Conservation (phyloP, 2,329 filamentous ascomycete genomes). For the Hymenoscyphus repandus region DNA sequence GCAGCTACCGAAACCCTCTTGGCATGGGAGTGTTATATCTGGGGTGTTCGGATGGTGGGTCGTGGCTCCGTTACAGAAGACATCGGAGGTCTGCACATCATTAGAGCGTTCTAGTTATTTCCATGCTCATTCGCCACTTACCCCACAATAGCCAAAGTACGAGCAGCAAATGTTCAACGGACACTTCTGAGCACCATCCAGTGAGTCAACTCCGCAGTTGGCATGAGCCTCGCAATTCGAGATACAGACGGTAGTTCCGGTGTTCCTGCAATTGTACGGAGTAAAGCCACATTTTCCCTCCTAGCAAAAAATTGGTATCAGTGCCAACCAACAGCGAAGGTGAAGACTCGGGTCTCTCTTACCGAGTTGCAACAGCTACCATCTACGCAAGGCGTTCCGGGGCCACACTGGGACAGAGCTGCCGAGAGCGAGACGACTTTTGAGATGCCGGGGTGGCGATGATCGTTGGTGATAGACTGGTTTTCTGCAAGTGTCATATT, state of each 20-base stretch:
- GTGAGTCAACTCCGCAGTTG: slow-evolving; percentile 29
- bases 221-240: slow-evolving; percentile 28
- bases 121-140: background rate
- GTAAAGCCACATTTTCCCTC: slow-evolving; percentile 22
- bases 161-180: slow-evolving; percentile 23
- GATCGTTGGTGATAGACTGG: slow-evolving; percentile 4
- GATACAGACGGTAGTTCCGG: slow-evolving; percentile 14
- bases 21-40: slow-evolving; percentile 23
- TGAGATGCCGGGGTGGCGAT: slow-evolving; percentile 1
- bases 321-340: no score
- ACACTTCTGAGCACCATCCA: slow-evolving; percentile 23
- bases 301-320: slow-evolving; percentile 1
- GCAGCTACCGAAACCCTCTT: slow-evolving; percentile 34
- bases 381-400: slow-evolving; percentile 14
- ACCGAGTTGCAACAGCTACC: slow-evolving; percentile 23
- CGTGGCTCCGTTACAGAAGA: slow-evolving; percentile 9
- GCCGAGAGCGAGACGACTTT: background rate
- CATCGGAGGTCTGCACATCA: slow-evolving; percentile 5
- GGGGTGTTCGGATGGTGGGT: background rate
- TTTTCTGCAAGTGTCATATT: slow-evolving; percentile 17
- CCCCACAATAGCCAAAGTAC: slow-evolving; percentile 7
- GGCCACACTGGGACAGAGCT: slow-evolving; percentile 11
- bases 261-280: slow-evolving; percentile 12
- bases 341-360: background rate
- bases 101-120: background rate